Evolutionary conservation across 345 rosid genomes (phyloP), one percentile per base, ranked within the genome.

Genomic region (Cardamine occulta): DNA sequence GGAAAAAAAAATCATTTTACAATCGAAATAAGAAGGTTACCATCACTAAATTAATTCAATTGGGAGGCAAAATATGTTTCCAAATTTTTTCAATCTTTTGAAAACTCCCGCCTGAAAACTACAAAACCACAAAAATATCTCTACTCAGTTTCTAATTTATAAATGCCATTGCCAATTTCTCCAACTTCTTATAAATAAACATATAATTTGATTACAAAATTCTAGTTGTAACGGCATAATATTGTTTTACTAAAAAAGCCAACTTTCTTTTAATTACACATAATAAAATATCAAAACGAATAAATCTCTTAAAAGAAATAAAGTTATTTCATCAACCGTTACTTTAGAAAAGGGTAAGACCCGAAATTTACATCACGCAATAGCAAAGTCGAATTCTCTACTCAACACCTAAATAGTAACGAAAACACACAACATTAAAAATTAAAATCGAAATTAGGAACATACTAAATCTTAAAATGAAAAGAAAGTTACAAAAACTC

Each of bases 81-180:
- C 65, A 19, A 60, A 6, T 3, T 28, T 64, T 47, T 10, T 39
- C 26, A 3, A 2, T 69, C 52, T 0, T 70, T 70, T 70, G 66
- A 70, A 70, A 58, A 29, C 7, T 70, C 66, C 74, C 66, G 74
- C 74, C 57, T 31, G 5, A 29, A 56, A 19, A 23, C 12, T 13
- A 37, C 11, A 13, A 12, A 54, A 6, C 35, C 39, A 15, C 61
- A 4, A 14, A 68, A 69, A 39, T 0, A 5, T n/a, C 6, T 21
- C 10, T 32, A 66, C 29, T 6, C 17, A 24, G 24, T 6, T n/a
- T 17, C 15, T 14, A 15, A 10, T 28, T 45, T 4, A 15, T 4
- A 24, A 42, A 63, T 26, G 13, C 12, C 2, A 3, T 18, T 49
- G 29, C 5, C 21, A 18, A 12, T 6, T 40, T 45, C 45, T 8